Percentiles rank a stretch among this genome's conserved stretches.
Evolutionary conservation across 2,329 filamentous ascomycete genomes (phyloP).

Genomic region (Fusarium metavorans): DNA sequence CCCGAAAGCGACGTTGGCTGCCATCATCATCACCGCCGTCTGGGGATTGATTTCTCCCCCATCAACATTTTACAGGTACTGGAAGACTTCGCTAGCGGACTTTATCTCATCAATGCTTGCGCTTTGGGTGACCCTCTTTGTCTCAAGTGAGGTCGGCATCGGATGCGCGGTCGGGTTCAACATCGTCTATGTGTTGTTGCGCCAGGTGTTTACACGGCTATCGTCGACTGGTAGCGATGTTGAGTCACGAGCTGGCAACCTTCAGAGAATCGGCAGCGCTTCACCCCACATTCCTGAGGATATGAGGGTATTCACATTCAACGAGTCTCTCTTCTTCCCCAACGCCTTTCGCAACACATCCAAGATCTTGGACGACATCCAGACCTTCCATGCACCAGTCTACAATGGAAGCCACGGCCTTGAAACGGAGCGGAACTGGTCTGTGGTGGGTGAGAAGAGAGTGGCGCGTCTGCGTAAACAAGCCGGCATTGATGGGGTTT

Average conservation of each 20-base stretch:
- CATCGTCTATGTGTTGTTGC: conserved; percentile 70
- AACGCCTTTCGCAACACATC: conserved; percentile 68
- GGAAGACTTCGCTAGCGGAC: conserved; percentile 73
- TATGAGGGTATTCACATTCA: conserved; percentile 67
- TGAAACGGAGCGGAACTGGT: conserved; percentile 63
- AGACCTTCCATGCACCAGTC: conserved; percentile 56
- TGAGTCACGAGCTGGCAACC: conserved; percentile 46
- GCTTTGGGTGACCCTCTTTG: conserved; percentile 74
- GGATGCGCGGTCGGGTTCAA: conserved; percentile 72
- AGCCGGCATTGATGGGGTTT: conserved; percentile 49
- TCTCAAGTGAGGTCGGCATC: conserved; percentile 70
- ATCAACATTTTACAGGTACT: conserved; percentile 71
- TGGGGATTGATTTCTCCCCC: conserved; percentile 71
- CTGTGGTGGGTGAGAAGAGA: conserved; percentile 62
- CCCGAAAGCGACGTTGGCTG: conserved; percentile 73
- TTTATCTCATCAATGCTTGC: conserved; percentile 73
- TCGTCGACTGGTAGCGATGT: conserved; percentile 47
- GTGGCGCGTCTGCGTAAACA: conserved; percentile 58
- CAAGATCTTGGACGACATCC: conserved; percentile 61
- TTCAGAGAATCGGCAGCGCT: conserved; percentile 20
- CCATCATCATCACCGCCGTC: conserved; percentile 75
- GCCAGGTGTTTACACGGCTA: conserved; percentile 64
- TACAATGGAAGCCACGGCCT: conserved; percentile 49
- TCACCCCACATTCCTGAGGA: conserved; percentile 56
- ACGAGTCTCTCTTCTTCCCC: conserved; percentile 70